Conservation (phyloP, 495 filamentous ascomycete genomes). For the Aspergillus mulundensis region DNA sequence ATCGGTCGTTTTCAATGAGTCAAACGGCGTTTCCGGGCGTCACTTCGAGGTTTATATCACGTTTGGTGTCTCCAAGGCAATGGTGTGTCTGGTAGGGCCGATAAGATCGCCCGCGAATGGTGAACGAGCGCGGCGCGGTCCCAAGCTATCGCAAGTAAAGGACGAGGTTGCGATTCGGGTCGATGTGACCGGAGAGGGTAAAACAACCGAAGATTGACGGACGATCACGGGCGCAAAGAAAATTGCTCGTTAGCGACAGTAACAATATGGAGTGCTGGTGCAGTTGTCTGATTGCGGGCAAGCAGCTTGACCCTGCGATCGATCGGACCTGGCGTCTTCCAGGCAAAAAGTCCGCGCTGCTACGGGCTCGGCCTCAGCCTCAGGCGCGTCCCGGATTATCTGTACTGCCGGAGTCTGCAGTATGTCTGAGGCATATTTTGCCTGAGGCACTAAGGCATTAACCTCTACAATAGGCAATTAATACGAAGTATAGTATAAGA, state of each 20-base stretch:
- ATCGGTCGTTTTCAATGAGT: neutral
- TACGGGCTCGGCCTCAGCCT: constrained; percentile 12
- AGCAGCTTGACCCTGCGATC: constrained; percentile 24
- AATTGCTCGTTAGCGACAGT: constrained; percentile 8
- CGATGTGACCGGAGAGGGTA: constrained; percentile 7
- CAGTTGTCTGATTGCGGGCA: constrained; percentile 22
- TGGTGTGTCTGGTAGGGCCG: neutral
- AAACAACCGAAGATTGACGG: neutral
- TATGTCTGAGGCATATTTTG: neutral
- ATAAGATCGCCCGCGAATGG: neutral
- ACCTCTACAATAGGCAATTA: neutral
- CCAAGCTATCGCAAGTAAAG: constrained; percentile 17
- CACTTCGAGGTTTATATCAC: neutral
- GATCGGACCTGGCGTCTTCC: constrained; percentile 19
- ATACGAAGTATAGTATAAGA: neutral
- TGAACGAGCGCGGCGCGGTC: constrained; percentile 17
- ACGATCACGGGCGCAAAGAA: constrained; percentile 9
- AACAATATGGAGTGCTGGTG: neutral
- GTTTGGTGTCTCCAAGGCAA: neutral
- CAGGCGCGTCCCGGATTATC: constrained; percentile 23
- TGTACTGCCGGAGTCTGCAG: constrained; percentile 1
- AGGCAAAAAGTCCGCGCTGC: constrained; percentile 35
- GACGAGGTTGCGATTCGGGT: constrained; percentile 17
- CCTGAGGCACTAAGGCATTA: constrained; percentile 1
- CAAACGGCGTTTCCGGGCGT: neutral